Percentiles rank a stretch among this genome's conserved stretches.
Evolutionary conservation across 2,329 filamentous ascomycete genomes (phyloP).

Genomic region (Hypoxylon sp.): DNA sequence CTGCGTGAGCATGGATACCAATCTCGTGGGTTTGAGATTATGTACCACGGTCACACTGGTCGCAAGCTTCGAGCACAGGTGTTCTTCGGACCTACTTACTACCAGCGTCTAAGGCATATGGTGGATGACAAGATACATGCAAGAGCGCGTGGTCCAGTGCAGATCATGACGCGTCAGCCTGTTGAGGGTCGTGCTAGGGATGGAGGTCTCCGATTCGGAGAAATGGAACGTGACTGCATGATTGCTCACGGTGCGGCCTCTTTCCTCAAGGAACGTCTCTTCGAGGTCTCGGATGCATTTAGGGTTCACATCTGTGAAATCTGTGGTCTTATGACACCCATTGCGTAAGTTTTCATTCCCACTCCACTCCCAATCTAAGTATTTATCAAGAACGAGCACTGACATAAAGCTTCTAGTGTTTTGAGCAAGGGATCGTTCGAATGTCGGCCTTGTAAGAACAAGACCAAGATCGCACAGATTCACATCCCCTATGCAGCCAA

Average conservation of each 20-base stretch:
- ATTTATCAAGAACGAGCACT: conserved; percentile 48
- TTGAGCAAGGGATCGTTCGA: conserved; percentile 96
- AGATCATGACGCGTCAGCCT: conserved; percentile 96
- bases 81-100: conserved; percentile 98
- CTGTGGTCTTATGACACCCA: conserved; percentile 98
- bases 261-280: conserved; percentile 96
- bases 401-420: conserved; percentile 71
- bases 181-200: conserved; percentile 98
- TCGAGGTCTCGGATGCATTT: conserved; percentile 98
- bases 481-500: conserved; percentile 99
- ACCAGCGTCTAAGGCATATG: conserved; percentile 98
- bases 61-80: conserved; percentile 93
- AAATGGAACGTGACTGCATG: conserved; percentile 99
- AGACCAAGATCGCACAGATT: conserved; percentile 97
- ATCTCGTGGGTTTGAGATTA: conserved; percentile 95
- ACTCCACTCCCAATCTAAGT: conserved; percentile 12
- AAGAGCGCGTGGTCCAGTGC: conserved; percentile 94
- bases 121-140: conserved; percentile 99
- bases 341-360: conserved; percentile 81
- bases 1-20: conserved; percentile 94
- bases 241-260: conserved; percentile 98
- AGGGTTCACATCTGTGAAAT: conserved; percentile 98
- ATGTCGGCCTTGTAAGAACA: conserved; percentile 98
- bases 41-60: conserved; percentile 99
- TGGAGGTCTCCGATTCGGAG: conserved; percentile 98